phyloP scores from a whole-genome alignment of 1,284 basidiomycete species.

The Malassezia arunalokei region DNA sequence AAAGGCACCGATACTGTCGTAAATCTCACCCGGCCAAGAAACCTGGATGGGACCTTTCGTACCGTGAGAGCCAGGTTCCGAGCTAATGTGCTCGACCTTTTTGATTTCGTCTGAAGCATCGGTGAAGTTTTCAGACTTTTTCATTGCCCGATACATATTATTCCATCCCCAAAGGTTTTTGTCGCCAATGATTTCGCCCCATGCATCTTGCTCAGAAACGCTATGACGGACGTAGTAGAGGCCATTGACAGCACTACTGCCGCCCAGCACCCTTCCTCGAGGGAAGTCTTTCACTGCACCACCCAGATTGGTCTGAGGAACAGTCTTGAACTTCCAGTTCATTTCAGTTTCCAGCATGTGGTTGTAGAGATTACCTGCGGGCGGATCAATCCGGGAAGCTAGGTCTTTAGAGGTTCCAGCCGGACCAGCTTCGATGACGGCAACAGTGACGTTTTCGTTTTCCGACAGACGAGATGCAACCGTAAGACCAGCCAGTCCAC shows the following conservation, averaged over 20 bases:
- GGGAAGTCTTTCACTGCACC: constrained; percentile 6
- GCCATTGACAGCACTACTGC: constrained; percentile 34
- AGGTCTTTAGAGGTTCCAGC: constrained; percentile 19
- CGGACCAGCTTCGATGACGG: constrained; percentile 51
- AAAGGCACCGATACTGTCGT: constrained; percentile 24
- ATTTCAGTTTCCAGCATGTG: constrained; percentile 18
- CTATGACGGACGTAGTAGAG: constrained; percentile 31
- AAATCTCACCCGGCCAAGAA: constrained; percentile 22
- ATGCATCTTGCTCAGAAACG: constrained; percentile 22
- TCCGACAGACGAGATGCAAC: constrained; percentile 32
- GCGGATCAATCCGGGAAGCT: constrained; percentile 13
- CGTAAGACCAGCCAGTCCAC: constrained; percentile 54
- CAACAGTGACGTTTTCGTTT: constrained; percentile 28
- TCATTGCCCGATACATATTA: constrained; percentile 38
- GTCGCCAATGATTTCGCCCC: constrained; percentile 20
- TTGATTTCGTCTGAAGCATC: constrained; percentile 41
- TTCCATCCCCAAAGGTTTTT: constrained; percentile 26
- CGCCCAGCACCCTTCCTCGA: constrained; percentile 29
- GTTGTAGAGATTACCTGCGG: constrained; percentile 30
- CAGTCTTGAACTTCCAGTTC: constrained; percentile 33
- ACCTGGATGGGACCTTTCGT: constrained; percentile 49
- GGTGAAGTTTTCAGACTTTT: constrained; percentile 52
- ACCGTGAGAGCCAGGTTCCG: constrained; percentile 49
- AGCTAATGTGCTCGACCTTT: constrained; percentile 12
- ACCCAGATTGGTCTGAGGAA: constrained; percentile 18